These are phyloP conservation scores for Flaveria trinervia DNA, from an alignment of 129 eudicot species.

Conservation along the genomic window DNA sequence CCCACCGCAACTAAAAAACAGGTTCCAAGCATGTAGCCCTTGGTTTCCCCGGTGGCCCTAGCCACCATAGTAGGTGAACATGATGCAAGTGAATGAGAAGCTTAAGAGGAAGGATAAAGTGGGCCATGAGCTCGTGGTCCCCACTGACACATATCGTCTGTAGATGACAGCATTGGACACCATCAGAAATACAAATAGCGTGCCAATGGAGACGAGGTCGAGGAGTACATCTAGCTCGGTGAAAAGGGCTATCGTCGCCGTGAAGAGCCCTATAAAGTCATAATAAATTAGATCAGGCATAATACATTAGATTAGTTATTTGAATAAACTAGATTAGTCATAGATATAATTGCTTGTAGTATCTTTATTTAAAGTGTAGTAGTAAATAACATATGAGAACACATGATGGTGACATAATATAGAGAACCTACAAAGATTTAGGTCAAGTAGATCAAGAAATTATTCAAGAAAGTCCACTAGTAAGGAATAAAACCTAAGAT, in stretches of 20 bases:
- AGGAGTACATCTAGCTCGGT: conserved; percentile 81
- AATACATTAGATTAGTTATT: background rate
- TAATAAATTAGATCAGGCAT: background rate
- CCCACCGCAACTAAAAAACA: conserved; percentile 53
- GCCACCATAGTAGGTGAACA: conserved; percentile 83
- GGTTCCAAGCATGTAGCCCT: conserved; percentile 66
- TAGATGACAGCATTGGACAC: conserved; percentile 94
- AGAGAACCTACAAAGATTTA: background rate
- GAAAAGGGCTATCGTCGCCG: conserved; percentile 81
- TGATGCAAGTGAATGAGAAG: conserved; percentile 59
- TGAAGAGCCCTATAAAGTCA: conserved; percentile 64
- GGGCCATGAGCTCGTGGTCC: conserved; percentile 80
- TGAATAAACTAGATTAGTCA: too few species aligned
- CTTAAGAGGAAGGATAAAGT: conserved; percentile 71
- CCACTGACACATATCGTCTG: conserved; percentile 69
- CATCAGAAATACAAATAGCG: conserved; percentile 90
- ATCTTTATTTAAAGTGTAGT: background rate
- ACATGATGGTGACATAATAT: conserved; percentile 12
- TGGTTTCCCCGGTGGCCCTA: conserved; percentile 73
- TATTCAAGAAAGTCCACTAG: conserved; percentile 24
- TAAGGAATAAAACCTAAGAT: conserved; percentile 24
- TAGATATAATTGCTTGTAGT: too few species aligned
- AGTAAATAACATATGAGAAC: background rate
- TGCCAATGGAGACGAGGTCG: conserved; percentile 84
- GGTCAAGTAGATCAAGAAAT: conserved; percentile 27